Evolutionary conservation across 108 stramenopile species (phyloP).

Genomic region (Schizochytrium sp.): DNA sequence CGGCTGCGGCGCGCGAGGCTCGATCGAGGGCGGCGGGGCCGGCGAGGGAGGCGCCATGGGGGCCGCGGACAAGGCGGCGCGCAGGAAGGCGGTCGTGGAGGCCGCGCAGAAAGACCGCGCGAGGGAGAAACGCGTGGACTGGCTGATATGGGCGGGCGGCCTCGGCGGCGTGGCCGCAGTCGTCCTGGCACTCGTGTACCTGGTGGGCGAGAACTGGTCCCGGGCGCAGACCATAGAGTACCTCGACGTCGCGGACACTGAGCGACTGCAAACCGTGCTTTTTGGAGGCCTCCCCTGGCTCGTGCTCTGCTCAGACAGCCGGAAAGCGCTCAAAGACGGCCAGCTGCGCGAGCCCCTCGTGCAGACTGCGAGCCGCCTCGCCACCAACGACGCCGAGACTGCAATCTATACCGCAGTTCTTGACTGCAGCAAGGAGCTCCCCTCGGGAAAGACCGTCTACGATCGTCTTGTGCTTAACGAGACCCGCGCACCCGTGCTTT

Average conservation of each 20-base stretch:
- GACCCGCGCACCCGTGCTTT: not conserved
- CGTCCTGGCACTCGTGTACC: not conserved
- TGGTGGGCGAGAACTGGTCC: not conserved
- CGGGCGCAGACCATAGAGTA: not conserved
- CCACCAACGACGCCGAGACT: not conserved
- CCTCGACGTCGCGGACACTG: not conserved
- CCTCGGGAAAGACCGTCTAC: not conserved
- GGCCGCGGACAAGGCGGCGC: not conserved
- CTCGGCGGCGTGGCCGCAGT: not conserved
- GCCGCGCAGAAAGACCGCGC: not conserved
- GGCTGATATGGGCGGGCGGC: not conserved
- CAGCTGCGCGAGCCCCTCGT: not conserved
- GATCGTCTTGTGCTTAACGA: not conserved
- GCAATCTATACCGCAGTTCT: not conserved
- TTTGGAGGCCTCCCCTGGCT: conserved; percentile 7
- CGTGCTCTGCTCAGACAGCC: not conserved
- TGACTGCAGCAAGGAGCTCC: not conserved
- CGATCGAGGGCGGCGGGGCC: too few relatives aligned
- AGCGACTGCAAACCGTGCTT: not conserved
- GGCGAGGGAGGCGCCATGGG: not conserved
- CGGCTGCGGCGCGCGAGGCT: too few relatives aligned
- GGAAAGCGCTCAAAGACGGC: not conserved
- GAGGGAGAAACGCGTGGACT: not conserved
- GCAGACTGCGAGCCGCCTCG: not conserved
- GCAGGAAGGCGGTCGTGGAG: not conserved